Evolutionary conservation across 116 monocot species (phyloP).

Genomic region (Posidonia oceanica): DNA sequence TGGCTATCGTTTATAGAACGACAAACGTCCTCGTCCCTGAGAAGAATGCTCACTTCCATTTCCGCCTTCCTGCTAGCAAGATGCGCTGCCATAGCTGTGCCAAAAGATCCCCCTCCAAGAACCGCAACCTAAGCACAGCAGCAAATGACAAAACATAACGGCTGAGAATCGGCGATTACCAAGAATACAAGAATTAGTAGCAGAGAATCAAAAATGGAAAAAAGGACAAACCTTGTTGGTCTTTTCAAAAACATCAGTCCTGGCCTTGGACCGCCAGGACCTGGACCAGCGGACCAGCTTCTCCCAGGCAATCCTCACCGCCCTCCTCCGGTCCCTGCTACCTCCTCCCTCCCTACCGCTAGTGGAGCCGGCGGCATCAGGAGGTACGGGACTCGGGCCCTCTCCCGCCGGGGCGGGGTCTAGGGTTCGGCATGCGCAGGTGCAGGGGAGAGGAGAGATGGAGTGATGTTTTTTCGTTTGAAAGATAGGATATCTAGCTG

Average conservation of each 20-base stretch:
- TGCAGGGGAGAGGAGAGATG: background rate
- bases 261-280: constrained; percentile 69
- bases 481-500: background rate
- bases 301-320: constrained; percentile 88
- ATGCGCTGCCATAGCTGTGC: constrained; percentile 94
- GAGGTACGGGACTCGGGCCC: background rate
- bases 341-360: constrained; percentile 8
- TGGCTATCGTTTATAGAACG: constrained; percentile 60
- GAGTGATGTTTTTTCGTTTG: background rate
- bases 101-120: constrained; percentile 94
- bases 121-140: constrained; percentile 48
- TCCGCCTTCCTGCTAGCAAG: constrained; percentile 72
- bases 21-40: constrained; percentile 62
- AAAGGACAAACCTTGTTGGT: constrained; percentile 47
- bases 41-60: constrained; percentile 78
- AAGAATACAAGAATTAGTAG: background rate
- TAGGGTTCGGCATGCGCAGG: constrained; percentile 21
- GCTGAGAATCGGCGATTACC: too few relatives aligned
- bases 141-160: background rate
- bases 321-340: constrained; percentile 38
- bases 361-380: background rate
- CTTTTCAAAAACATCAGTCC: constrained; percentile 51
- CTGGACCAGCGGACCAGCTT: constrained; percentile 95
- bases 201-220: constrained; percentile 10
- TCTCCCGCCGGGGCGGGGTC: constrained; percentile 20